Conservation (phyloP, 768 basidiomycete species). For the Rubroboletus satanas region DNA sequence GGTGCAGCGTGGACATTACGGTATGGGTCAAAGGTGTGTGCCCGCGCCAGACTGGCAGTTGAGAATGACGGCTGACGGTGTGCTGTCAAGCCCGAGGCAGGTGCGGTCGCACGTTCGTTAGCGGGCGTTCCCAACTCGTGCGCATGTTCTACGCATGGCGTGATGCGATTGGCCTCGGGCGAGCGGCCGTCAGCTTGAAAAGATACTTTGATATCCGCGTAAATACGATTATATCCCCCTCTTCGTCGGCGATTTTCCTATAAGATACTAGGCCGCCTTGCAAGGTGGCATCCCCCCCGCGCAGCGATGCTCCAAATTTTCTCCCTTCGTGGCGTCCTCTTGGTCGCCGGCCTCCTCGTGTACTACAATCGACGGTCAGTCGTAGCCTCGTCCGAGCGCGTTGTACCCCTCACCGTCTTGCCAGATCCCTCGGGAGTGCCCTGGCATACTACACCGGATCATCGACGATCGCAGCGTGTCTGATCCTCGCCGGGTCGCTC, state of each 20-base stretch:
- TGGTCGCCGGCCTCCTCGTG: slow-evolving; percentile 16
- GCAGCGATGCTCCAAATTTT: not conserved
- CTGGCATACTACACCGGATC: slow-evolving; percentile 31
- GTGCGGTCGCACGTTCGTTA: slow-evolving; percentile 7
- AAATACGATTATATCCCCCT: too few species aligned
- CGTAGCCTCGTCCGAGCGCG: too few species aligned
- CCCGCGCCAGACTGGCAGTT: not conserved
- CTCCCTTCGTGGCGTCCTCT: slow-evolving; percentile 19
- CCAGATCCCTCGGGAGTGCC: slow-evolving; percentile 13
- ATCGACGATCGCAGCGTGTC: slow-evolving; percentile 24
- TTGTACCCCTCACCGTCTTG: not conserved
- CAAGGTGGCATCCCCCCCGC: not conserved
- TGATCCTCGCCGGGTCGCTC: slow-evolving; percentile 26
- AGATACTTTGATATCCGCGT: not conserved
- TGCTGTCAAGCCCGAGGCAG: not conserved
- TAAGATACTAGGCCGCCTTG: not conserved
- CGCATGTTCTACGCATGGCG: not conserved
- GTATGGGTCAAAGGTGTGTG: not conserved
- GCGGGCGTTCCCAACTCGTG: not conserved
- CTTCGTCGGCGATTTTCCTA: not conserved
- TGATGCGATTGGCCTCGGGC: slow-evolving; percentile 2
- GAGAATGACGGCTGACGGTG: not conserved
- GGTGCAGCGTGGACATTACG: not conserved
- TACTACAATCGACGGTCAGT: slow-evolving; percentile 21
- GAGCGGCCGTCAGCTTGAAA: not conserved